Evolutionary conservation across 2,329 filamentous ascomycete species (phyloP).

Genomic region (Coniochaeta ligniaria): DNA sequence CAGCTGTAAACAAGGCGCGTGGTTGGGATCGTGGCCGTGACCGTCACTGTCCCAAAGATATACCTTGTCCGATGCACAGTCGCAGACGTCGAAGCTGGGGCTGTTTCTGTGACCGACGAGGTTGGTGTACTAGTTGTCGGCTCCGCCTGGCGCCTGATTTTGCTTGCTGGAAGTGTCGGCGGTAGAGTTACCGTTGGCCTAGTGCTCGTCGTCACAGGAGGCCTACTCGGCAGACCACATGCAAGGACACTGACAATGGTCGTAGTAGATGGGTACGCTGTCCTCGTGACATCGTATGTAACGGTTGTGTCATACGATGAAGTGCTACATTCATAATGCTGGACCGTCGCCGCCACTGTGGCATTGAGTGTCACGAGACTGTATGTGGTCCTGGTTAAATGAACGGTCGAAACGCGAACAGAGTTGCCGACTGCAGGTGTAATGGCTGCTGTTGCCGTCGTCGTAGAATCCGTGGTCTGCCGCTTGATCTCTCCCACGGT

Average conservation of each 20-base stretch:
- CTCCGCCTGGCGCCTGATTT: neutral
- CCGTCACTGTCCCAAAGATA: neutral
- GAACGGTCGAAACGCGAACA: slow-evolving; percentile 2
- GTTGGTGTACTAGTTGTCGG: neutral
- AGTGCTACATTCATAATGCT: slow-evolving; percentile 5
- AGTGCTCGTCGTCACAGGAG: neutral
- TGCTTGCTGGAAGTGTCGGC: neutral
- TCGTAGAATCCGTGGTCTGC: neutral
- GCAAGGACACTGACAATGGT: neutral
- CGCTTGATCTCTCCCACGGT: neutral
- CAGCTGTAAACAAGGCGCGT: neutral
- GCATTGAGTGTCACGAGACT: slow-evolving; percentile 3
- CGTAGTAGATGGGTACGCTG: neutral
- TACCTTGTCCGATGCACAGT: neutral
- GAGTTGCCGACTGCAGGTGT: neutral
- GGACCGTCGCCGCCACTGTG: neutral
- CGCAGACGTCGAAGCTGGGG: neutral
- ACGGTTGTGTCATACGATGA: neutral
- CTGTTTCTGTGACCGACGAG: neutral
- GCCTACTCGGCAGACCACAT: neutral
- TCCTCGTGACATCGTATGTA: neutral
- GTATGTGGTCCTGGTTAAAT: slow-evolving; percentile 7
- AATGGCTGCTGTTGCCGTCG: neutral
- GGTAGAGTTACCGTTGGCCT: neutral
- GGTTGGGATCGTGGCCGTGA: neutral